Conservation (phyloP, 176 grass and related monocot species). For the Rhynchospora breviuscula region DNA sequence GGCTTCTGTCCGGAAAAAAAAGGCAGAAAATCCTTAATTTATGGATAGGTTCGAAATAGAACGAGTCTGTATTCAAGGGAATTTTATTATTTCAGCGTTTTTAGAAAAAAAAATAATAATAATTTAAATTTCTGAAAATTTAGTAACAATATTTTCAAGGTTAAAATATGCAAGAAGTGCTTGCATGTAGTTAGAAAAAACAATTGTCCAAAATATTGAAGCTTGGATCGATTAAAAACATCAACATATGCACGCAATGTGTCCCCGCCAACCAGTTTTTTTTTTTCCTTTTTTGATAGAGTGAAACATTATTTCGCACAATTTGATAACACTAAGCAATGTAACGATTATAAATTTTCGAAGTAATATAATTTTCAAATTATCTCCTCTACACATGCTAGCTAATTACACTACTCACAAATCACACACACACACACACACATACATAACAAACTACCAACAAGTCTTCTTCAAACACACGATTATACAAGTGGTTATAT, state of each 20-base stretch:
- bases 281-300: neutral
- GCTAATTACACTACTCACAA: neutral
- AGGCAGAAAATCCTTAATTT: neutral
- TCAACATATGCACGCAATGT: too few relatives aligned
- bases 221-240: too few relatives aligned
- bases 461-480: constrained; percentile 4
- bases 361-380: neutral
- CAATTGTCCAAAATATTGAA: too few relatives aligned
- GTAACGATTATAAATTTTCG: neutral
- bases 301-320: neutral
- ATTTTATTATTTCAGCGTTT: too few relatives aligned
- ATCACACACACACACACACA: neutral
- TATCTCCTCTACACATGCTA: neutral
- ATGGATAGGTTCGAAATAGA: too few relatives aligned
- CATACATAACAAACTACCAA: neutral
- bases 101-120: too few relatives aligned
- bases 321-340: neutral
- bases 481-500: neutral
- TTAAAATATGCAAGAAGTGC: too few relatives aligned
- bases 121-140: too few relatives aligned
- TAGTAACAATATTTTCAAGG: too few relatives aligned
- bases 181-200: too few relatives aligned
- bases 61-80: too few relatives aligned
- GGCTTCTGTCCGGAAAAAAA: neutral
- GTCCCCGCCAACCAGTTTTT: too few relatives aligned